Evolutionary conservation across 129 eudicot genomes (phyloP), one percentile per base, ranked within the genome.

Genomic region (Flaveria trinervia): DNA sequence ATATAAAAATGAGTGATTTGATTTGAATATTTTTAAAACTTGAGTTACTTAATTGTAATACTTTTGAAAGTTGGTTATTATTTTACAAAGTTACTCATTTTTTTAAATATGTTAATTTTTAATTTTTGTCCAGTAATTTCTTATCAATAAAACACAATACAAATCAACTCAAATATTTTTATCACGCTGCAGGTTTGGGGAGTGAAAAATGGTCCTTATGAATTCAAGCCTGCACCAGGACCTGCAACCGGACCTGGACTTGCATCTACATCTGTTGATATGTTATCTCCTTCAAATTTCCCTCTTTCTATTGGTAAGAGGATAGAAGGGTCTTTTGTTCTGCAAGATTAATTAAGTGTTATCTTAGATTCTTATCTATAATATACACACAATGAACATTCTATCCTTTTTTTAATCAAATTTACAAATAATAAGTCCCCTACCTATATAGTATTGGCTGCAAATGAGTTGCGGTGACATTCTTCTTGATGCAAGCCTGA

Each of bases 161-260:
- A 9, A 73, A 18, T 14, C 12, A 15, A 41, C 16, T 41, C 67
- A 60, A 17, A 26, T 51, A 3, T 30, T 30, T 69, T 1, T 56
- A 56, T 57, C 1, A 2, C 22, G 39, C 72, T 80, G 50, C 85
- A 94, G 98, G 97, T 94, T 79, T 94, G 98, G 99, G 99, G 99
- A 33, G 97, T 83, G 50, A 94, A 91, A 75, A 92, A 83, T 28
- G 99, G 99, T 73, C 96, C 97, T 15, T 94, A 94, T 48, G 97
- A 91, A 83, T 94, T 94, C 85, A 92, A 88, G 77, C 92, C 96
- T 36, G 89, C 90, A 76, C 90, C 92, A 65, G 90, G 86, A 50
- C 90, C 92, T 71, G 90, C 86, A 49, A 85, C 91, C 68, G 89
- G 87, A 55, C 83, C 68, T 67, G 75, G 64, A 54, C 56, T 92